Conservation (phyloP, 2,329 filamentous ascomycete species). For the Colletotrichum tabaci region DNA sequence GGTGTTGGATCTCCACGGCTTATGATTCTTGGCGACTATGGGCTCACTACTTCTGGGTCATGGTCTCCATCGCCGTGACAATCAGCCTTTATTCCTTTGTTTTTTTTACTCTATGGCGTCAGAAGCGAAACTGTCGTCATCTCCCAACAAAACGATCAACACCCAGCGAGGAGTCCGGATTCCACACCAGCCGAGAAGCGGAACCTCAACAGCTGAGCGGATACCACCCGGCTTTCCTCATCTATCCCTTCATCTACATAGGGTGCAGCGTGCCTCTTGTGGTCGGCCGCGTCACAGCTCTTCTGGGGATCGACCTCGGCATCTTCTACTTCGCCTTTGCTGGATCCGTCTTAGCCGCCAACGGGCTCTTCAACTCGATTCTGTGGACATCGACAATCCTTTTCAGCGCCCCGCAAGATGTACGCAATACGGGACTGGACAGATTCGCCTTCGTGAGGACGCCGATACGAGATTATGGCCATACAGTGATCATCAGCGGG, state of each 20-base stretch:
- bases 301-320: slow-evolving; percentile 63
- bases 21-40: slow-evolving; percentile 68
- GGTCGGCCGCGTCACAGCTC: slow-evolving; percentile 69
- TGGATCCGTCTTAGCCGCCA: slow-evolving; percentile 65
- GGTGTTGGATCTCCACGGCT: slow-evolving; percentile 74
- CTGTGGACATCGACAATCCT: slow-evolving; percentile 49
- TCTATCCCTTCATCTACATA: slow-evolving; percentile 75
- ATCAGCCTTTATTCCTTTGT: slow-evolving; percentile 57
- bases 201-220: slow-evolving; percentile 13
- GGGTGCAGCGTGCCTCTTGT: slow-evolving; percentile 74
- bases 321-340: slow-evolving; percentile 66
- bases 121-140: slow-evolving; percentile 36
- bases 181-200: too few relatives aligned
- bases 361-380: slow-evolving; percentile 61
- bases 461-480: slow-evolving; percentile 33
- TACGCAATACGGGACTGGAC: slow-evolving; percentile 44
- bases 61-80: slow-evolving; percentile 56
- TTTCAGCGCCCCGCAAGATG: slow-evolving; percentile 52
- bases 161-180: slow-evolving; percentile 4
- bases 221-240: slow-evolving; percentile 61
- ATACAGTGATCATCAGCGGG: slow-evolving; percentile 32
- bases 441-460: slow-evolving; percentile 46
- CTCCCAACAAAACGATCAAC: slow-evolving; percentile 11
- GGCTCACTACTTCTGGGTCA: slow-evolving; percentile 77
- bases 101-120: slow-evolving; percentile 53